Evolutionary conservation across 1,284 basidiomycete genomes (phyloP).

Genomic region (Sphaerobolus stellatus): DNA sequence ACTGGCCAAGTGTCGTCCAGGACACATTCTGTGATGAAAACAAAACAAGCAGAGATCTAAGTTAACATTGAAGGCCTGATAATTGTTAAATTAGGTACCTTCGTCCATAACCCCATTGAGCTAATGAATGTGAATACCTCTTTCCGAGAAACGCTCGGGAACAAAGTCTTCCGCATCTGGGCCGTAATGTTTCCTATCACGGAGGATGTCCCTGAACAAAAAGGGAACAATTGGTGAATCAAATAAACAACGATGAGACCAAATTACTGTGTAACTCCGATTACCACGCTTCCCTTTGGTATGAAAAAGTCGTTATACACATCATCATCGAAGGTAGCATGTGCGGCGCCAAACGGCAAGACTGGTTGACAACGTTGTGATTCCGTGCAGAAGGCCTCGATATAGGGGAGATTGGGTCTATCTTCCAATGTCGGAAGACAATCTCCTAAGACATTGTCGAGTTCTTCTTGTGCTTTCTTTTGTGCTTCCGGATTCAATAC

Average conservation of each 20-base stretch:
- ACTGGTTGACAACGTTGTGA: neutral
- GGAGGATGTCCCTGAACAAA: neutral
- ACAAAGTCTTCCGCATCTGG: neutral
- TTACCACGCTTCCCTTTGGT: slow-evolving; percentile 25
- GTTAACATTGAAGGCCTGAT: neutral
- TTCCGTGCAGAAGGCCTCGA: neutral
- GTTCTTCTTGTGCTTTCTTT: slow-evolving; percentile 22
- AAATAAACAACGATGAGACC: neutral
- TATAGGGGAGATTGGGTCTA: neutral
- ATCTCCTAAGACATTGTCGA: slow-evolving; percentile 24
- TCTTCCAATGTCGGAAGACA: neutral
- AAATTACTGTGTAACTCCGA: neutral
- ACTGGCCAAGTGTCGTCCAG: neutral
- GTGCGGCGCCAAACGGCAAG: neutral
- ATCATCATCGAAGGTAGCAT: slow-evolving; percentile 28
- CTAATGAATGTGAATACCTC: neutral
- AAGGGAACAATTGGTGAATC: neutral
- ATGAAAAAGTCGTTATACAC: slow-evolving; percentile 35
- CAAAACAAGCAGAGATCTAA: neutral
- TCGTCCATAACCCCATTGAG: neutral
- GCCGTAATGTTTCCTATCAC: neutral
- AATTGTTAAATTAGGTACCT: neutral
- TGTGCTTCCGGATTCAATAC: slow-evolving; percentile 23
- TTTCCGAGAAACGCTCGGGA: neutral
- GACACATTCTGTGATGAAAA: neutral